Conservation (phyloP, 2,329 filamentous ascomycete species). For the Microthyrium microscopicum region DNA sequence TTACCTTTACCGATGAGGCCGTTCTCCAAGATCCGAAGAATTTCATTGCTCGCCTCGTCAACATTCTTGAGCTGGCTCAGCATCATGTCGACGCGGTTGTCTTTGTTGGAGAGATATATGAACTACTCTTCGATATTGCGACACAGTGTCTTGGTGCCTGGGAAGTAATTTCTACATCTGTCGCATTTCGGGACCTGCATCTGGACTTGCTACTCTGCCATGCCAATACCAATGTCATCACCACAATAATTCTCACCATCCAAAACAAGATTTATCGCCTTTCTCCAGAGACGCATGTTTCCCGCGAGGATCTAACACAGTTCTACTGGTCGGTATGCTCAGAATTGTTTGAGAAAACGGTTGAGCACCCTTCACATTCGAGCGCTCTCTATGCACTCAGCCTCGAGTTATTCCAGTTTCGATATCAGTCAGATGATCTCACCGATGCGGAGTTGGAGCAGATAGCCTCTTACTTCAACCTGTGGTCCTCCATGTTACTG, state of each 20-base stretch:
- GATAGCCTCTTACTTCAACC: background rate
- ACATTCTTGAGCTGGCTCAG: background rate
- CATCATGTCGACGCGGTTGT: background rate
- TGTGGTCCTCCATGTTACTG: conserved; percentile 20
- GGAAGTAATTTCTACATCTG: conserved; percentile 1
- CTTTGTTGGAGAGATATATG: conserved; percentile 5
- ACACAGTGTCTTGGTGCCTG: conserved; percentile 1
- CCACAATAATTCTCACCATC: background rate
- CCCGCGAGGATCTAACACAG: conserved; percentile 14
- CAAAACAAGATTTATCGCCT: conserved; percentile 1
- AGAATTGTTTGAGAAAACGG: conserved; percentile 14
- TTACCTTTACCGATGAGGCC: too few relatives aligned
- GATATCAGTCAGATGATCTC: background rate
- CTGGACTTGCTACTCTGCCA: background rate
- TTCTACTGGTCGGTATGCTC: conserved; percentile 20
- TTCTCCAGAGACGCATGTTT: background rate
- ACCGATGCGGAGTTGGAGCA: background rate
- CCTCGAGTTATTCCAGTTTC: background rate
- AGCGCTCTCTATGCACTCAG: conserved; percentile 20
- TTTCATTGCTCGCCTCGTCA: too few relatives aligned
- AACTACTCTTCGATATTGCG: conserved; percentile 2
- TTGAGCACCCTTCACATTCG: conserved; percentile 13
- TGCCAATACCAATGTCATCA: background rate
- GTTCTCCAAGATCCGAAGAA: too few relatives aligned
- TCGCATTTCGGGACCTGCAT: background rate